These are phyloP conservation scores for Nicotiana benthamiana DNA, from an alignment of 257 asterid genomes.

Conservation along the genomic window DNA sequence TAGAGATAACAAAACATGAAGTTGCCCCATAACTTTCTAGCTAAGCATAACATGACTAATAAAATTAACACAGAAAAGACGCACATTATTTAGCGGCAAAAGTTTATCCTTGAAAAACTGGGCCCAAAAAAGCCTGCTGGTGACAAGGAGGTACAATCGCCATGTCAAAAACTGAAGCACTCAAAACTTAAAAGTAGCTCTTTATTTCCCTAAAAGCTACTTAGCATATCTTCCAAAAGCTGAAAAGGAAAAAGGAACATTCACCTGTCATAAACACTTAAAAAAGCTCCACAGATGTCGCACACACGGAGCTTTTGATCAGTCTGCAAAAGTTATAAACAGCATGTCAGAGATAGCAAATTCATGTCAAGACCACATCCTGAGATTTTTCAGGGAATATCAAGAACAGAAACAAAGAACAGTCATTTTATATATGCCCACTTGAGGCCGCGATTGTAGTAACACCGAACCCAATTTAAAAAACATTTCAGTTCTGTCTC, in stretches of 20 bases:
- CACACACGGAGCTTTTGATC: slow-evolving; percentile 99
- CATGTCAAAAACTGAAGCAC: slow-evolving; percentile 65
- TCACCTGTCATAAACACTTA: slow-evolving; percentile 93
- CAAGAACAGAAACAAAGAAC: neutral
- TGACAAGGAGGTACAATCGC: slow-evolving; percentile 84
- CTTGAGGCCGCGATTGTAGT: neutral
- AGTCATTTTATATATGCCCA: neutral
- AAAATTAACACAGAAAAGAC: slow-evolving; percentile 69
- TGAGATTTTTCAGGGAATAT: neutral
- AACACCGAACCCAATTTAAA: neutral
- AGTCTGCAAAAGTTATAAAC: slow-evolving; percentile 46
- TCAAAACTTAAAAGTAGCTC: slow-evolving; percentile 39
- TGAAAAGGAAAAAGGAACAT: slow-evolving; percentile 7
- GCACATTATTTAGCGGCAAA: slow-evolving; percentile 99
- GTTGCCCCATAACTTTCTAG: slow-evolving; percentile 28
- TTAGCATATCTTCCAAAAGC: neutral
- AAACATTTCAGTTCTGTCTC: neutral
- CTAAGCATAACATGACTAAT: slow-evolving; percentile 53
- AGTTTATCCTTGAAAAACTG: slow-evolving; percentile 96
- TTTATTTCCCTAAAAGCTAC: slow-evolving; percentile 25
- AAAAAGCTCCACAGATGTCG: slow-evolving; percentile 96
- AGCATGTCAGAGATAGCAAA: slow-evolving; percentile 21
- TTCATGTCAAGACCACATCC: neutral
- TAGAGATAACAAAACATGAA: neutral
- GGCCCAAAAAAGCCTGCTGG: slow-evolving; percentile 98